Evolutionary conservation across 1,284 basidiomycete genomes (phyloP).

Genomic region (Trichosporon coremiiforme): DNA sequence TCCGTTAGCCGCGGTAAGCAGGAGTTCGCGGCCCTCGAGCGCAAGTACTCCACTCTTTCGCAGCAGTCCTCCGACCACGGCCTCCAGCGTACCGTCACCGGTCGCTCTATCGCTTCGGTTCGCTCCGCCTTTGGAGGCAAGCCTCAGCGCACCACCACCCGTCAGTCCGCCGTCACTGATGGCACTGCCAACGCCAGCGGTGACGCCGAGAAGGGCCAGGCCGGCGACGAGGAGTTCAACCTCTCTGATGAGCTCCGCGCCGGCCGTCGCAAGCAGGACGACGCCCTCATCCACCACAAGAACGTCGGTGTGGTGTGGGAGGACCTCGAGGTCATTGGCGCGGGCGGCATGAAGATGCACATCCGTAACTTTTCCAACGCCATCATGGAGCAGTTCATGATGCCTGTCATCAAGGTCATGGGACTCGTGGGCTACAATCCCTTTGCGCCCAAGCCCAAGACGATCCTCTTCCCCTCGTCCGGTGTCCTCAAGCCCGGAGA

Average conservation of each 20-base stretch:
- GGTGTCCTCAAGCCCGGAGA: conserved; percentile 71
- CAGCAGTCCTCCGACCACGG: conserved; percentile 37
- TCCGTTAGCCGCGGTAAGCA: conserved; percentile 46
- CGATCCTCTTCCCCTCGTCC: conserved; percentile 62
- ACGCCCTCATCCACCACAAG: conserved; percentile 77
- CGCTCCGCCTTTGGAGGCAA: conserved; percentile 29
- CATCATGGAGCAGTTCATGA: conserved; percentile 57
- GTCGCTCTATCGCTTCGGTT: conserved; percentile 26
- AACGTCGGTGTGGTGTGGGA: conserved; percentile 66
- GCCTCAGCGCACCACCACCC: conserved; percentile 31
- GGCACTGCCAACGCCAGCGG: conserved; percentile 6
- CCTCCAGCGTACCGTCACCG: conserved; percentile 41
- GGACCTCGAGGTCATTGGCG: conserved; percentile 65
- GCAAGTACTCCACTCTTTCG: conserved; percentile 49
- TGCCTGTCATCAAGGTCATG: conserved; percentile 49
- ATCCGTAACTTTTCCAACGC: conserved; percentile 61
- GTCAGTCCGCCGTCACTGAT: conserved; percentile 15
- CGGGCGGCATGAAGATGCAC: conserved; percentile 69
- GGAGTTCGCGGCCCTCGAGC: conserved; percentile 51
- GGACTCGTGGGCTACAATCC: conserved; percentile 31
- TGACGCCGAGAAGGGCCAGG: conserved; percentile 45
- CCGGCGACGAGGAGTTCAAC: conserved; percentile 45
- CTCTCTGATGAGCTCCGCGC: conserved; percentile 73
- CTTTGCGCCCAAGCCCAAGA: conserved; percentile 57
- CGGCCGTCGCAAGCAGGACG: conserved; percentile 67